These are phyloP conservation scores for Exophiala lecanii-corni DNA, from an alignment of 2,329 filamentous ascomycete genomes.

Conservation along the genomic window DNA sequence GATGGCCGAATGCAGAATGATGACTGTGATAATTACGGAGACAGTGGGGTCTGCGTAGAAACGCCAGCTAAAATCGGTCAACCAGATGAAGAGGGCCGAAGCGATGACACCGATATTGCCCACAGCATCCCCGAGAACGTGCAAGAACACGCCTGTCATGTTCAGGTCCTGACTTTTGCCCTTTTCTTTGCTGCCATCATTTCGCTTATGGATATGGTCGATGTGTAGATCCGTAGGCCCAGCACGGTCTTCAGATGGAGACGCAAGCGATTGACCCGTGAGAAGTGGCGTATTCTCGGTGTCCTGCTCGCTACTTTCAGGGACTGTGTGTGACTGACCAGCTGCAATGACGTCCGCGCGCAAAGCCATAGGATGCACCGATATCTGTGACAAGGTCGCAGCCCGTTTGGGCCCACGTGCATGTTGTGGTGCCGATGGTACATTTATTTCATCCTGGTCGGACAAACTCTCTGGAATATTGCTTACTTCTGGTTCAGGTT, in stretches of 20 bases:
- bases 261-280: conserved; percentile 1
- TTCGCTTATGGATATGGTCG: conserved; percentile 5
- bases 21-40: conserved; percentile 84
- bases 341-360: too few species aligned
- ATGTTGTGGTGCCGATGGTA: conserved; percentile 49
- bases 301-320: too few species aligned
- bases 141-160: conserved; percentile 68
- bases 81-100: conserved; percentile 85
- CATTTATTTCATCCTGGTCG: conserved; percentile 36
- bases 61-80: conserved; percentile 73
- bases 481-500: conserved; percentile 1
- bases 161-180: conserved; percentile 66
- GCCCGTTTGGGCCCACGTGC: conserved; percentile 1
- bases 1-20: conserved; percentile 53
- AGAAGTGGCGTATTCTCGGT: conserved; percentile 5
- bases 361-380: too few species aligned
- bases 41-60: conserved; percentile 87
- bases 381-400: conserved; percentile 5
- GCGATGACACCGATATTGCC: conserved; percentile 44
- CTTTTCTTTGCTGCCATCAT: conserved; percentile 2
- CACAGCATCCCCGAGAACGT: conserved; percentile 48
- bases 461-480: conserved; percentile 38
- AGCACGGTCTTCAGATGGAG: background rate
- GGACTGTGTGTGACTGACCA: too few species aligned
- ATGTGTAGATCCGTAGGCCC: conserved; percentile 3